Percentiles rank a stretch among this genome's conserved stretches.
Evolutionary conservation across 352 stramenopile genomes (phyloP).

Genomic region (Globisporangium heterothallicum): DNA sequence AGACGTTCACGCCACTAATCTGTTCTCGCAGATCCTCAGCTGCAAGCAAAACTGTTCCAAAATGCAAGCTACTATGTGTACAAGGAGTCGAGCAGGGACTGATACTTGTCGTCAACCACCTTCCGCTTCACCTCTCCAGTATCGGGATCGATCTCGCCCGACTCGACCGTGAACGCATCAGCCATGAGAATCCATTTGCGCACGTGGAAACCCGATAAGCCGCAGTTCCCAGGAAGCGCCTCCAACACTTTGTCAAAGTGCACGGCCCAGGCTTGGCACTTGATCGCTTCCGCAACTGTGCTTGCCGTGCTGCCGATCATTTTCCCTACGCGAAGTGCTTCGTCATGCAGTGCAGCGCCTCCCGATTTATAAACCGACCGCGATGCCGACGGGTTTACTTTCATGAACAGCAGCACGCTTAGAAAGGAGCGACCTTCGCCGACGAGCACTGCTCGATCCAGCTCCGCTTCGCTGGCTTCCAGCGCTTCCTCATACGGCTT

Average conservation of each 20-base stretch:
- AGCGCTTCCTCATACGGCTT: constrained; percentile 57
- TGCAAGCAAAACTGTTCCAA: too few relatives aligned
- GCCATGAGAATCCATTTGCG: constrained; percentile 82
- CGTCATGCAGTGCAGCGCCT: constrained; percentile 31
- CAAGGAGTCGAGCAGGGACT: constrained; percentile 65
- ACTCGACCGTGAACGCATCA: constrained; percentile 56
- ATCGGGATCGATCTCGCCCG: constrained; percentile 64
- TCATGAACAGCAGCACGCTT: constrained; percentile 75
- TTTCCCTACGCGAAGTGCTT: constrained; percentile 36
- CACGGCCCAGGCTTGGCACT: constrained; percentile 66
- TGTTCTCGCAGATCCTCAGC: background rate
- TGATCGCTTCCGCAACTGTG: constrained; percentile 58
- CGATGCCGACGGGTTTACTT: constrained; percentile 25
- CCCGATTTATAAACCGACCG: constrained; percentile 14
- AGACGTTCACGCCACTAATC: background rate
- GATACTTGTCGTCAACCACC: constrained; percentile 65
- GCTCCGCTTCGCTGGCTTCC: constrained; percentile 37
- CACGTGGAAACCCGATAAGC: constrained; percentile 56
- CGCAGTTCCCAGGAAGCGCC: constrained; percentile 31
- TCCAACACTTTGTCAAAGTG: constrained; percentile 70
- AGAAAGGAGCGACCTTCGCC: constrained; percentile 66
- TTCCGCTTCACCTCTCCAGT: constrained; percentile 54
- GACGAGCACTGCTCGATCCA: constrained; percentile 62
- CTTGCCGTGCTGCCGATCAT: constrained; percentile 30
- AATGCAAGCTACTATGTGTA: constrained; percentile 58